A percentile compares a stretch with the other conserved stretches of the same genome.
Conservation (phyloP, 2,329 filamentous ascomycete genomes). For the Talaromyces sp. region DNA sequence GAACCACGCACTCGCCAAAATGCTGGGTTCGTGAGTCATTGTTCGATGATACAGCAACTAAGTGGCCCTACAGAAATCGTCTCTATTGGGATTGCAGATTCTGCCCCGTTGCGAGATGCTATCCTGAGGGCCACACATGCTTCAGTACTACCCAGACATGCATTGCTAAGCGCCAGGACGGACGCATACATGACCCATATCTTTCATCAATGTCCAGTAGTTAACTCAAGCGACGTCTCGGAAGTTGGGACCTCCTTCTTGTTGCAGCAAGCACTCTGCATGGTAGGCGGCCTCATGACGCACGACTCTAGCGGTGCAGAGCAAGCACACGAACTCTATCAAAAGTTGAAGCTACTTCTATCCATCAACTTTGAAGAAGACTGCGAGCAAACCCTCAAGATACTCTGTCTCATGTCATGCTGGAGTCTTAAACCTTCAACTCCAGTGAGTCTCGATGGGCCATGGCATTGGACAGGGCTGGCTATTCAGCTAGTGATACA, state of each 20-base stretch:
- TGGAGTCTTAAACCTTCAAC: conserved; percentile 21
- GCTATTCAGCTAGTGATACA: conserved; percentile 22
- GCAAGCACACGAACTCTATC: conserved; percentile 19
- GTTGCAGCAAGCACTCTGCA: conserved; percentile 21
- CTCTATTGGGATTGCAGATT: not conserved
- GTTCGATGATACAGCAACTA: conserved; percentile 10
- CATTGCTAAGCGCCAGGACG: not conserved
- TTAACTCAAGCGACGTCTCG: conserved; percentile 18
- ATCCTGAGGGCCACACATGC: not conserved
- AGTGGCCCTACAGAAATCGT: not conserved
- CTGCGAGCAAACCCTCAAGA: conserved; percentile 17
- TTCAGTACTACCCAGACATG: not conserved
- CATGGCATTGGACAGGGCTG: conserved; percentile 24
- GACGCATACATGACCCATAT: conserved; percentile 24
- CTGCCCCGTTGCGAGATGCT: not conserved
- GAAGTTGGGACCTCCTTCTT: not conserved
- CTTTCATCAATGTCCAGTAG: conserved; percentile 21
- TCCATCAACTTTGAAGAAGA: conserved; percentile 23
- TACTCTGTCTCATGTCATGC: conserved; percentile 23
- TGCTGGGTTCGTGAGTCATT: conserved; percentile 7
- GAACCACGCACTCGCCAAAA: not conserved
- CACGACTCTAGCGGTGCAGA: conserved; percentile 13
- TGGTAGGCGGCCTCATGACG: conserved; percentile 21
- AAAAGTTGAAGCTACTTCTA: conserved; percentile 23
- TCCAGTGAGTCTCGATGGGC: conserved; percentile 21